Base-by-base conservation (phyloP, 805 yeast species). In the Wickerhamomyces tratensis region DNA sequence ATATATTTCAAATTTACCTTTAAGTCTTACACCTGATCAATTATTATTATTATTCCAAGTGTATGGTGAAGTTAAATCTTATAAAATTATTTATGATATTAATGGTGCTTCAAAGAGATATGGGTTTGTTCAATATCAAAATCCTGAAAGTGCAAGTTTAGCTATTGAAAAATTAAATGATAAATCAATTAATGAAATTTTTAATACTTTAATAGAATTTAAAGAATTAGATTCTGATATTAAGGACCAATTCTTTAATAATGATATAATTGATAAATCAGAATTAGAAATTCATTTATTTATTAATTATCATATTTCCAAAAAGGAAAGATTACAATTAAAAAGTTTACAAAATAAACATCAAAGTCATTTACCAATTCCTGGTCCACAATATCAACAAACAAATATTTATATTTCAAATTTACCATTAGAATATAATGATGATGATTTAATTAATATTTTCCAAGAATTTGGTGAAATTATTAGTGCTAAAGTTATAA, bases 341-440 rank as follows among this genome's bases (percentile, higher is more conserved):
- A 31, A 31, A 12, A 31, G n/a, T 12, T 14, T 14, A 9, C 36
- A 14, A 10, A 7, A 35, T 35, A 35, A 11, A 20, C 36, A 35
- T 29, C 10, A 27, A 7, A 26, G 14, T n/a, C 36, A 59, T 7
- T 47, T 63, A 25, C 72, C 72, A 14, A 52, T 68, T 8, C 71
- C 73, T 5, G 72, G 72, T 1, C 72, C 73, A 8, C 61, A 64
- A 41, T 69, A 63, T 44, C 86, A 79, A 52, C 85, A 79, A 49
- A 74, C 86, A 7, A 84, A 84, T 56, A 67, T 84, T 38, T 84
- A 82, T 52, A 76, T 84, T 34, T 80, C 76, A 44, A 76, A 77
- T 51, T 61, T 84, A 33, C 75, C 82, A 4, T 51, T 64, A 5
- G 46, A 63, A 5, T 70, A 77, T 40, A 68, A 67, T 40, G 86